Base-by-base conservation (phyloP, 176 grass and related monocot species). In the Eleusine coracana region DNA sequence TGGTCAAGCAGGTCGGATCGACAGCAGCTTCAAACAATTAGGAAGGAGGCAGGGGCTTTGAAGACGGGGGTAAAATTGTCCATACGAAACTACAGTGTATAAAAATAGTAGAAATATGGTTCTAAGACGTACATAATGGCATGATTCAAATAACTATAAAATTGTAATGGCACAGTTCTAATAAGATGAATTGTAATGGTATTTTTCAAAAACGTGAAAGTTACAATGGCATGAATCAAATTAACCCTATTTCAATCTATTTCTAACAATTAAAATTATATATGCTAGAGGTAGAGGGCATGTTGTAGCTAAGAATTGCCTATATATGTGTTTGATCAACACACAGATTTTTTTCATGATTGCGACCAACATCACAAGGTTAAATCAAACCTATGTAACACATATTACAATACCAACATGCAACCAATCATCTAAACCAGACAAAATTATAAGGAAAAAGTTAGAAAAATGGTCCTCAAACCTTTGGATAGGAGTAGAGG, bases 401-500 rank as follows among this genome's bases (percentile, higher is more conserved):
- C 10, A 23, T 46, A 25, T 73, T 79, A 68, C 11, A 68, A 38
- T 21, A 51, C 6, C 10, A 74, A 28, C 7, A 23, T 85, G 39
- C 13, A 18, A 71, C 5, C 3, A 78, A 42, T 42, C 36, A 20
- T 68, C 21, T 76, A 25, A 78, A 42, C 3, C n/a, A 42, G n/a
- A 52, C 0, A 68, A 75, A 31, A 49, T 18, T 3, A 1, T 46
- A 75, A 66, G 71, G 75, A 44, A n/a, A 10, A 72, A 48, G 18
- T 48, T 76, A 45, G 1, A 54, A 55, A 37, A 34, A 46, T 27
- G 13, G 6, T 60, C 14, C 29, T 10, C 80, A 85, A 79, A 95
- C 96, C 96, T 98, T 98, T 78, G 96, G 96, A 66, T 98, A 98
- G 15, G 93, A 86, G 75, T 95, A 92, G 7, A 98, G 84, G 73